Base-by-base conservation (phyloP, 192 early-diverging fungal species). In the Rhizoclosmatium sp. region DNA sequence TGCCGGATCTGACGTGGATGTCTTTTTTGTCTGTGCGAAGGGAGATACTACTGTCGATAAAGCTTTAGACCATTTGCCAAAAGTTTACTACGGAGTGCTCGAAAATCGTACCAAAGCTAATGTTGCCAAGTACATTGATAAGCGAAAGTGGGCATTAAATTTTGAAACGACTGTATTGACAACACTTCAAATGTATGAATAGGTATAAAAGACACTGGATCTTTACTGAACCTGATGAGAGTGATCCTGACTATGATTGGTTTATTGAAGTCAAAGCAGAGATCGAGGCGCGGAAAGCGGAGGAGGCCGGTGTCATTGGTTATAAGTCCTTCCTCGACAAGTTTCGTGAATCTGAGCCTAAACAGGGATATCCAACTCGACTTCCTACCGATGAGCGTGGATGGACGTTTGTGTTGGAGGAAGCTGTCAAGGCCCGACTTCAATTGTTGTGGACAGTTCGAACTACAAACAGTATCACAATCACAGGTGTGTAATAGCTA, bases 391-490 rank as follows among this genome's bases (percentile, higher is more conserved):
- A 80, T 64, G 51, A 14, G 21, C 19, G 45, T 2, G 80, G 80
- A 16, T 81, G 80, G 80, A 81, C 21, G 4, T 42, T n/a, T 31
- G 44, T 59, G 12, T 12, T 45, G 14, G 41, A 82, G 64, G 16
- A 60, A 16, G 51, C 21, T 44, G 73, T 81, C 10, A 49, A 9
- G 39, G 40, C 64, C 4, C 59, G 79, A 41, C 14, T 79, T 21
- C 21, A 39, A 48, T 39, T 80, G 7, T 48, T 82, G 21, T 69
- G 76, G 60, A 82, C 80, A 14, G 78, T 82, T 1, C 2, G 81
- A 51, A 82, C 81, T 4, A 82, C 69, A n/a, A 81, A 81, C n/a
- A 46, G 42, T 76, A 49, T 81, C 19, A 81, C 80, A 10, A 73
- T 81, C 42, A 3, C 48, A n/a, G 80, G 80, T 58, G 10, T 59